Evolutionary conservation across 768 basidiomycete species (phyloP), one percentile per base, ranked within the genome.

Genomic region (Psilocybe cubensis): DNA sequence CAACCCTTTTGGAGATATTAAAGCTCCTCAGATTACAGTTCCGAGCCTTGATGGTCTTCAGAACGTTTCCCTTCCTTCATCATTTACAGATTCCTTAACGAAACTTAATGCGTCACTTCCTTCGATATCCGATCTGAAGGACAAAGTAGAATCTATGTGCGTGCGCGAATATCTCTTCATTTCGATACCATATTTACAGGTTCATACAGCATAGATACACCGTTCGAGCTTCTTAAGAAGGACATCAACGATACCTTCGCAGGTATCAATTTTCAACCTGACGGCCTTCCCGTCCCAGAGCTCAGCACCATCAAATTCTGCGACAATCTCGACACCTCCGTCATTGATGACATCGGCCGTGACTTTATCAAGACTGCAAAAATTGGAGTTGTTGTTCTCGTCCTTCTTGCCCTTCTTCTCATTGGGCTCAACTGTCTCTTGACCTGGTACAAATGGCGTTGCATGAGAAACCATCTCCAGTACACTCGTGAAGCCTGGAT

Each of bases 401-500:
- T 92, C 52, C 70, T 86, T 41, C 71, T 89, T 33, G 86, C 90
- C n/a, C 69, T 94, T 35, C 64, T 94, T 53, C 82, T 96, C 48
- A 79, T 95, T 62, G 84, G 79, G 8, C 84, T 85, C 31, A 84
- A 94, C 71, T 89, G 85, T 61, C 69, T 87, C 3, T 76, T 96
- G 64, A 92, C 94, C 64, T 94, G 93, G 91, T 94, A 87, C 79
- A 90, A 89, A 66, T 97, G 94, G 91, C 79, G 82, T 11, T 84
- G 76, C 68, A 80, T 91, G 70, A 84, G 84, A 72, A 64, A 62
- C 3, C 86, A 92, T 64, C 74, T 94, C 56, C 80, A 81, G 64
- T 79, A 79, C 56, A 92, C 87, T 4, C 89, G 92, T 42, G 81
- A 87, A 61, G 91, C 89, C 3, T 94, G 92, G 90, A 71, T 72